Percentiles rank a stretch among this genome's conserved stretches.
These are phyloP conservation scores for Bothriochloa decipiens DNA, from an alignment of 176 grass and related monocot species.

Conservation along the genomic window DNA sequence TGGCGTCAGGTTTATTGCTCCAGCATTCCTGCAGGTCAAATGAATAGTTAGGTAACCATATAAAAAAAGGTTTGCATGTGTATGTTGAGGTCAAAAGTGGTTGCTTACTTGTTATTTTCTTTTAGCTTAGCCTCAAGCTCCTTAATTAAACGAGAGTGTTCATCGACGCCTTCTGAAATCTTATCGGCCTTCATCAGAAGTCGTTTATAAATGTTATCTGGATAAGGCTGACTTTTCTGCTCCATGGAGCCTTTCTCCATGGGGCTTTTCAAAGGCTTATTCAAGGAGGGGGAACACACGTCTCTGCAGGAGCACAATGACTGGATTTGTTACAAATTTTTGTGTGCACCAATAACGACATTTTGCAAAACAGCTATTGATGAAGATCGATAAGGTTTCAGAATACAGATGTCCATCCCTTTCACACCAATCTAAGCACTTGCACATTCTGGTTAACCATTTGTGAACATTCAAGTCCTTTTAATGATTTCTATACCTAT, in stretches of 20 bases:
- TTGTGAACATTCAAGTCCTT: too few species aligned
- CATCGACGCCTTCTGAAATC: neutral
- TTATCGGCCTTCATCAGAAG: neutral
- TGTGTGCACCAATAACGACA: too few species aligned
- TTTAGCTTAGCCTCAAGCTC: neutral
- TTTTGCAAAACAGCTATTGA: too few species aligned
- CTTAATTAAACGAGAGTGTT: neutral
- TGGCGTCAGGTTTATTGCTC: neutral
- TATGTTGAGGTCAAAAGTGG: neutral
- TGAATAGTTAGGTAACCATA: neutral
- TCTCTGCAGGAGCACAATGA: neutral
- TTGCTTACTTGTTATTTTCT: constrained; percentile 6
- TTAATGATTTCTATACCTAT: too few species aligned
- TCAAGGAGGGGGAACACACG: neutral
- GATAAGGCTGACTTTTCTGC: neutral
- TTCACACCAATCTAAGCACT: too few species aligned
- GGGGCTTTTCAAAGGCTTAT: neutral
- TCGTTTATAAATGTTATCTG: neutral
- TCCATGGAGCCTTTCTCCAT: neutral
- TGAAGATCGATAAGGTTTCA: too few species aligned
- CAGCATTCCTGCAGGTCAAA: neutral
- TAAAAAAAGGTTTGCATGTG: neutral
- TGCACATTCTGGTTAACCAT: too few species aligned
- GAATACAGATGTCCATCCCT: too few species aligned
- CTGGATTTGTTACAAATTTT: neutral